Percentiles rank a stretch among this genome's conserved stretches.
These are phyloP conservation scores for Russula griseocarnosa DNA, from an alignment of 768 basidiomycete genomes.

Conservation along the genomic window DNA sequence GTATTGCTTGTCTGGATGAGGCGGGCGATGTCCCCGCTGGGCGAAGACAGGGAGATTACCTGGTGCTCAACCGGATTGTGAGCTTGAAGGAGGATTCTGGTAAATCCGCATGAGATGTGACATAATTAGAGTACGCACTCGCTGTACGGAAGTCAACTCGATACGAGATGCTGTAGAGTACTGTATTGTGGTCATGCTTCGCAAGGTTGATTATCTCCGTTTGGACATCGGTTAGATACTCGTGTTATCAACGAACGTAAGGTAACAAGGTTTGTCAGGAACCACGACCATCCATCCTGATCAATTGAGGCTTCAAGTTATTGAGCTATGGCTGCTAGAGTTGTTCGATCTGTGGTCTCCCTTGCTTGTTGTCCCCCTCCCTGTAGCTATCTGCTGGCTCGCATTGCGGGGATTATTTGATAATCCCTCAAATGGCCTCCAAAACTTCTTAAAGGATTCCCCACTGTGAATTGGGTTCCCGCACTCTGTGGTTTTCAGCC, in stretches of 20 bases:
- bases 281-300: background rate
- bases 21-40: slow-evolving; percentile 41
- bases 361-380: background rate
- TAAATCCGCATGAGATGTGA: slow-evolving; percentile 42
- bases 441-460: background rate
- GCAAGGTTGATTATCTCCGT: background rate
- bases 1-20: slow-evolving; percentile 60
- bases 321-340: background rate
- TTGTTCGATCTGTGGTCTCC: background rate
- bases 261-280: background rate
- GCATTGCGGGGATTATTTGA: background rate
- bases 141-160: too few relatives aligned
- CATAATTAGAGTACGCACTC: background rate
- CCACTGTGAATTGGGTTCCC: background rate
- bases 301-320: too few relatives aligned
- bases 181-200: too few relatives aligned
- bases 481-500: background rate
- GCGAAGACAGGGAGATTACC: slow-evolving; percentile 63
- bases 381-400: background rate
- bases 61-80: slow-evolving; percentile 90
- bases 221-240: background rate
- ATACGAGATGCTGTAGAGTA: too few relatives aligned
- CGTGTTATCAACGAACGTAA: background rate
- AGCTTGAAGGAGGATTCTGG: slow-evolving; percentile 92
- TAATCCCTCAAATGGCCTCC: background rate